Evolutionary conservation across 1,139 yeast species (phyloP), one percentile per base, ranked within the genome.

Genomic region (Keqinozyma sinolaborantium): DNA sequence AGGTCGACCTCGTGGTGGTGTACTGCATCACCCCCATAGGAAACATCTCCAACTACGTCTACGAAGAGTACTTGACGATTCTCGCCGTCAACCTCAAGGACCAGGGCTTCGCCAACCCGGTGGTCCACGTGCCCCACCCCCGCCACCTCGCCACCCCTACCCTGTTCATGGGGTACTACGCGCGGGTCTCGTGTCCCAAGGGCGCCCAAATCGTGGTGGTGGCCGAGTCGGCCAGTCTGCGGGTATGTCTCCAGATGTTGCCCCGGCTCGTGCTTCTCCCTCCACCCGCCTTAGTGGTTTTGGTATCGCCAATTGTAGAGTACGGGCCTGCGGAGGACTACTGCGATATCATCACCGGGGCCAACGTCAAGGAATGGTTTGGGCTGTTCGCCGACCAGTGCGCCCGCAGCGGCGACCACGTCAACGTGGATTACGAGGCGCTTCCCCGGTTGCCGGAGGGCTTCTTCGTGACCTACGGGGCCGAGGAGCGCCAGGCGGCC

Each of bases 51-150:
- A 32, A 41, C 28, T 44, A 45, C 25, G 25, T 34, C 3, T 18
- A 18, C 21, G 21, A 18, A 18, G 50, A 46, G 28, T 46, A 42
- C 21, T 30, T 45, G 9, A 30, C 41, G 3, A 32, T 42, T 2
- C 30, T 45, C 4, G 23, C 30, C 11, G 33, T 46, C 3, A 45
- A 42, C 21, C 30, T 46, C 15, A 16, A 36, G 16, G 42, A 45
- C 20, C 48, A 43, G 29, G 50, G 50, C 4, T 46, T 46, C 28
- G 13, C 15, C 4, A 45, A 44, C 25, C 50, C 50, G 1, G 37
- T 30, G 2, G 31, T 45, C 4, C 40, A 38, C 12, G 32, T 41
- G 3, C 47, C 48, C 2, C 19, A 29, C 10, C 34, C 26, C 24
- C 20, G 35, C 5, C 18, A 15, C 21, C 9, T 23, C 19, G 14